Evolutionary conservation across 2,329 filamentous ascomycete genomes (phyloP), one percentile per base, ranked within the genome.

Genomic region (Ascosphaera aggregata): DNA sequence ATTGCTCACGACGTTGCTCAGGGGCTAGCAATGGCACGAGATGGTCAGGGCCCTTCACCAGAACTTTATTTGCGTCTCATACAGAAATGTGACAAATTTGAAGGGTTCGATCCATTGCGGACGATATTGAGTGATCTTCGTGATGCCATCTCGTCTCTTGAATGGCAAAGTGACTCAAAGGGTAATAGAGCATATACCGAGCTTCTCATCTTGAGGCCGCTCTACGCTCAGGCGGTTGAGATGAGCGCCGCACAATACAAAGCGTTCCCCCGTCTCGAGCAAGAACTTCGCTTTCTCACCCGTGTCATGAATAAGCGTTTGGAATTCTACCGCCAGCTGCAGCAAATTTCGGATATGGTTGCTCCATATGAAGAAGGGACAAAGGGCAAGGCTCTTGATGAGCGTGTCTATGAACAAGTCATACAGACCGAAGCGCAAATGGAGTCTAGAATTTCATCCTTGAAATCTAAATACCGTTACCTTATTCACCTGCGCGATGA

Each of bases 281-380:
- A 59, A 38, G 85, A 94, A 53, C 60, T 82, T 4, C 76, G 86
- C 36, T 60, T 73, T 19, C 89, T 92, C 52, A 76, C 73, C 19
- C 64, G 66, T 13, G 72, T 77, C 0, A 85, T 92, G 72, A 95
- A 95, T 49, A 66, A 73, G 30, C 75, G 89, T 11, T 59, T 94
- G 1, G 82, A 89, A 41, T 95, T 84, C 52, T 95, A 95, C 52
- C 73, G 77, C 3, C 84, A 94, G 50, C 65, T 95, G 9, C 89
- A 95, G 51, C 69, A 72, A 18, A 73, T 95, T n/a, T 94, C 85
- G 0, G 86, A 95, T 51, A 80, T 73, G 15, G 81, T 95, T 0
- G 68, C 71, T 3, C 75, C 78, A 1, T 80, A 79, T 41, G 75
- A 82, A 41, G 74, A 76, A 9, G 53, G 55, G 19, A 63, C 64